phyloP scores from a whole-genome alignment of 345 rosid genomes.

The Theobroma cacao region DNA sequence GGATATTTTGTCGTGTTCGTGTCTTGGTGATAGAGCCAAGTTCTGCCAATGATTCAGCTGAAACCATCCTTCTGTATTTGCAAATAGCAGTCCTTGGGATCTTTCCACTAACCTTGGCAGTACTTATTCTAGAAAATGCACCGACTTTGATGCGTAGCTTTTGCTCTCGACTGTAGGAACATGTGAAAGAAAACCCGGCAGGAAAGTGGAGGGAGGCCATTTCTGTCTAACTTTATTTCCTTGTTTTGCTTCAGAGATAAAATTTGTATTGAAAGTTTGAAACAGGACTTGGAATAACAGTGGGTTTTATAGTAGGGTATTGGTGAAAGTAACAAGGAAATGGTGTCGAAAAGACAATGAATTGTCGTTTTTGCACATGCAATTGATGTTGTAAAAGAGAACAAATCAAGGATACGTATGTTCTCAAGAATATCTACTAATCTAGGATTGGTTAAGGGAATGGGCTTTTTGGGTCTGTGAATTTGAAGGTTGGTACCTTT shows the following conservation, averaged over 20 bases:
- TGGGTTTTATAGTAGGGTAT: background rate
- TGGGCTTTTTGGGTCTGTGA: background rate
- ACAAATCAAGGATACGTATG: background rate
- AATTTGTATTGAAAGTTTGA: background rate
- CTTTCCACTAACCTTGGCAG: background rate
- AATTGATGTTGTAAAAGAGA: background rate
- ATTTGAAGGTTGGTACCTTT: background rate
- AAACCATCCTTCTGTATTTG: background rate
- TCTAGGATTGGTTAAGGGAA: background rate
- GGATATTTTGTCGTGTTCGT: conserved; percentile 44
- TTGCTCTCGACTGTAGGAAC: background rate
- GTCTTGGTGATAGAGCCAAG: background rate
- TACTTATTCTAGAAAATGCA: background rate
- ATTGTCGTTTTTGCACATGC: background rate
- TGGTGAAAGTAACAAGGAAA: background rate
- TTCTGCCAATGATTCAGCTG: background rate
- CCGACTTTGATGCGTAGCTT: background rate
- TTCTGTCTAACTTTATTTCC: background rate
- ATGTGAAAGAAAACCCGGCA: background rate
- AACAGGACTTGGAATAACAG: background rate
- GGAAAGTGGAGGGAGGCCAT: background rate
- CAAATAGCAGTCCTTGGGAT: too few relatives aligned
- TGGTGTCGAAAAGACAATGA: background rate
- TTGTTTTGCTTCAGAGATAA: background rate
- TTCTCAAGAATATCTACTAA: background rate